Evolutionary conservation across 176 grass and related monocot species (phyloP).

Genomic region (Triticum aestivum): IWGSC_CS_RefSeq_v2.1 NC_057804.1:351075639-351076138

Average conservation of each 20-base stretch:
- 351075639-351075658: background rate
- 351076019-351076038: background rate
- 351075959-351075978: background rate
- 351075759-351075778: background rate
- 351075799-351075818: too few species aligned
- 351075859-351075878: background rate
- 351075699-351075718: slow-evolving; percentile 3
- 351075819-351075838: too few species aligned
- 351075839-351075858: background rate
- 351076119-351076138: background rate
- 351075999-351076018: background rate
- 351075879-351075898: background rate
- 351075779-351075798: too few species aligned
- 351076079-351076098: background rate
- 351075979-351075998: background rate
- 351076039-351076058: background rate
- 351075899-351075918: background rate
- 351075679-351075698: background rate
- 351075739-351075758: background rate
- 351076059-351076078: background rate
- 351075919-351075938: background rate
- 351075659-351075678: background rate
- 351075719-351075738: background rate
- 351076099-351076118: background rate
- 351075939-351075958: background rate